A percentile compares a stretch with the other conserved stretches of the same genome.
phyloP scores from a whole-genome alignment of 306 rosid species.

The Albizia julibrissin region DNA sequence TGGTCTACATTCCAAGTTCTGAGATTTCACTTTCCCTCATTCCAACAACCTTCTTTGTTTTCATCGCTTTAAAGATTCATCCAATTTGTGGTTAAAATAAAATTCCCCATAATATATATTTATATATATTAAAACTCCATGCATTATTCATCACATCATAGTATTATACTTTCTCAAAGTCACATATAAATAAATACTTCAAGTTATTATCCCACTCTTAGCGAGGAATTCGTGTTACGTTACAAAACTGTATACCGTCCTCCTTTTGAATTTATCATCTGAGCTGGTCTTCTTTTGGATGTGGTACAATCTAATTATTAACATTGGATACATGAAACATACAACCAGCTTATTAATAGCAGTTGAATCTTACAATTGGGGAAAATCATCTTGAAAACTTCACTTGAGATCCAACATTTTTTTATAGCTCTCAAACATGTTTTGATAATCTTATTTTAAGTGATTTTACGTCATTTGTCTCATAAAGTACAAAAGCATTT shows the following conservation, averaged over 20 bases:
- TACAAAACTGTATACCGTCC: not conserved
- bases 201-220: not conserved
- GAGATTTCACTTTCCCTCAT: conserved; percentile 30
- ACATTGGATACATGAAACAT: not conserved
- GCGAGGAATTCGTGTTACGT: not conserved
- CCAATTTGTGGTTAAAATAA: not conserved
- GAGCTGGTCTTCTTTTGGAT: not conserved
- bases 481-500: no score
- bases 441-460: no score
- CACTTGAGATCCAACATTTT: not conserved
- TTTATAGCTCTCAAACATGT: not conserved
- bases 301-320: not conserved
- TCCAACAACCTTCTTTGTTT: conserved; percentile 35
- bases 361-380: no score
- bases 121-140: not conserved
- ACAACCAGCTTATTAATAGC: not conserved
- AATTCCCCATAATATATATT: not conserved
- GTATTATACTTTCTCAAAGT: not conserved
- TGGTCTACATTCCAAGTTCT: not conserved
- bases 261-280: not conserved
- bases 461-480: no score
- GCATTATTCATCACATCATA: not conserved
- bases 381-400: not conserved
- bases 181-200: no score
- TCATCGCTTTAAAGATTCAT: not conserved